Evolutionary conservation across 768 basidiomycete genomes (phyloP).

Genomic region (Collybiopsis luxurians): DNA sequence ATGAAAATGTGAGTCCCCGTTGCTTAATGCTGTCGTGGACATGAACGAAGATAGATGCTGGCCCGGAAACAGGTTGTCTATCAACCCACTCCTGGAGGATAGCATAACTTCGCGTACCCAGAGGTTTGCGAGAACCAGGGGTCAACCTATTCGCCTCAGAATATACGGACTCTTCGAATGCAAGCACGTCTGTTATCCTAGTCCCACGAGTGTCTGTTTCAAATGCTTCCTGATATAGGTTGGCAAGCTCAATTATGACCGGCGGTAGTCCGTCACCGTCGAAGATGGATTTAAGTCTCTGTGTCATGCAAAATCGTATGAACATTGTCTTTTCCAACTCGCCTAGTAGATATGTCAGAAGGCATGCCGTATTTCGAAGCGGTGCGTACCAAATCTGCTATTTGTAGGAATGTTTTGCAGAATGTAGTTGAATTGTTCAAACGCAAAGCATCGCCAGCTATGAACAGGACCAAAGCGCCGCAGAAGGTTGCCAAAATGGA

Average conservation of each 20-base stretch:
- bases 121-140: background rate
- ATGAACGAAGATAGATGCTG: background rate
- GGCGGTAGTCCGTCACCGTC: background rate
- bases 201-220: conserved; percentile 15
- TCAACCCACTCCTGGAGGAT: background rate
- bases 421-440: conserved; percentile 32
- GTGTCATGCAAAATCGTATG: conserved; percentile 18
- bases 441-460: conserved; percentile 33
- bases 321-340: conserved; percentile 27
- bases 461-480: conserved; percentile 32
- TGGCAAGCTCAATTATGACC: background rate
- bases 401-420: conserved; percentile 29
- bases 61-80: background rate
- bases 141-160: background rate
- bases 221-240: conserved; percentile 8
- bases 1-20: background rate
- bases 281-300: conserved; percentile 19
- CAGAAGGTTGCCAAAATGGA: conserved; percentile 33
- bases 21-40: background rate
- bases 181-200: conserved; percentile 9
- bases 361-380: background rate
- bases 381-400: conserved; percentile 25
- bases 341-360: conserved; percentile 12
- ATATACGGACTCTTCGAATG: conserved; percentile 8
- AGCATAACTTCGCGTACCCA: background rate